Evolutionary conservation across 1,284 basidiomycete genomes (phyloP).

Genomic region (Golubevia pallescens): DNA sequence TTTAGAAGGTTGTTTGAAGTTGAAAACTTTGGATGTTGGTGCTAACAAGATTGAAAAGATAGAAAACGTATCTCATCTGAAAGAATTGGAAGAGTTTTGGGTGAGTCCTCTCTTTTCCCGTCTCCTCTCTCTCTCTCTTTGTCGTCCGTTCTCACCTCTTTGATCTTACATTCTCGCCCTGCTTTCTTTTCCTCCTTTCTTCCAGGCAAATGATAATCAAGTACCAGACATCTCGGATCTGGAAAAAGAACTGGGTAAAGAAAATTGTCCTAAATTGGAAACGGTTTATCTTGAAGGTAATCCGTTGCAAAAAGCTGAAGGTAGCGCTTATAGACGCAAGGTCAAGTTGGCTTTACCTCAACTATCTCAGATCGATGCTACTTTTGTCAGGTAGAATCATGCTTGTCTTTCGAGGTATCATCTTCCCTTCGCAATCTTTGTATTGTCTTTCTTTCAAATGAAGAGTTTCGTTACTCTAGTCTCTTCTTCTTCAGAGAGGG

Average conservation of each 20-base stretch:
- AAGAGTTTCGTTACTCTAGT: too few species aligned
- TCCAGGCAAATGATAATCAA: constrained; percentile 84
- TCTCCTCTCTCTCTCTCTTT: background rate
- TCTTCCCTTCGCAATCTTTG: too few species aligned
- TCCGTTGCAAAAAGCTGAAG: constrained; percentile 83
- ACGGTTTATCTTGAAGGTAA: constrained; percentile 96
- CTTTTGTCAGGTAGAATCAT: too few species aligned
- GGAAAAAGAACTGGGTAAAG: constrained; percentile 76
- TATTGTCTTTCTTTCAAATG: too few species aligned
- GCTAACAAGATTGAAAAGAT: constrained; percentile 81
- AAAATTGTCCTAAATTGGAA: constrained; percentile 71
- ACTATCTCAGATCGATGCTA: constrained; percentile 91
- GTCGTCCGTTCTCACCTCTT: background rate
- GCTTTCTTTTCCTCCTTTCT: constrained; percentile 1
- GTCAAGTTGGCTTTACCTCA: constrained; percentile 86
- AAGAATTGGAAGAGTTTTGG: constrained; percentile 87
- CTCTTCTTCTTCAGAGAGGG: too few species aligned
- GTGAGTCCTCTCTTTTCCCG: constrained; percentile 67
- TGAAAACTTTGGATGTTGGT: constrained; percentile 86
- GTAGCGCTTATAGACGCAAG: constrained; percentile 82
- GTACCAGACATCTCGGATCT: constrained; percentile 75
- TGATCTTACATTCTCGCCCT: background rate
- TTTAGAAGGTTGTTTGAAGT: constrained; percentile 79
- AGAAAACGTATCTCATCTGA: constrained; percentile 81
- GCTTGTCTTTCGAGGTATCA: too few species aligned